Base-by-base conservation (phyloP, 208 protist genomes). In the Trypanosoma boissoni region DNA sequence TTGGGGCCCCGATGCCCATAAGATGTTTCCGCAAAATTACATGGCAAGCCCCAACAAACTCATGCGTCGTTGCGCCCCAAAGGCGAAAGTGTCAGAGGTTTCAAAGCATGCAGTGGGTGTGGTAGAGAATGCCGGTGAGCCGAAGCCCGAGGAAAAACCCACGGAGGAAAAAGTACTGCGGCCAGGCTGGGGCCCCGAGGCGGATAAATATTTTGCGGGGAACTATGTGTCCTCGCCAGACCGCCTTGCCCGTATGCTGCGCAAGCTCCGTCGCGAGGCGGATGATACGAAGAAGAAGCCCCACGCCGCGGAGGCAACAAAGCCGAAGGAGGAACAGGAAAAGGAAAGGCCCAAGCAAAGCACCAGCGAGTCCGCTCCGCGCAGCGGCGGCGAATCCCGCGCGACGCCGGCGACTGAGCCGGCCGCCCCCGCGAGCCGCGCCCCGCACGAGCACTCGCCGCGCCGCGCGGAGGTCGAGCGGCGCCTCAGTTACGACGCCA, bases 161-260 rank as follows among this genome's bases (percentile, higher is more conserved):
- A 8, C 23, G 20, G 52, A 21, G 14, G 45, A 20, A 39, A 6
- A 12, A 6, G 34, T 48, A 31, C 53, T 48, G 26, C 58, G 70
- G 12, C 56, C 75, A 12, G 72, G 77, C 0, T 94, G 88, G 83
- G 82, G 84, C 18, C 77, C 76, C 1, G 78, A 88, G 44, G 83
- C 88, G 34, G 61, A 76, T 37, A 87, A 84, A 56, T 66, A 72
- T 41, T 92, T 92, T 59, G 43, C 83, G 14, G 64, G 59, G 1
- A 94, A 94, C 71, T 92, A 84, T 66, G 76, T 86, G 9, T 66
- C 70, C 29, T 78, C 71, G 1, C 86, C 86, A 1, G 79, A 84
- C 24, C 81, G 74, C 61, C 60, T 78, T 2, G 49, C 60, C 5
- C 76, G 76, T 28, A n/a, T 57, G 1, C 37, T 52, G 48, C 31